Percentiles rank a stretch among this genome's conserved stretches.
phyloP scores from a whole-genome alignment of 345 rosid genomes.

The Cardamine occulta region DNA sequence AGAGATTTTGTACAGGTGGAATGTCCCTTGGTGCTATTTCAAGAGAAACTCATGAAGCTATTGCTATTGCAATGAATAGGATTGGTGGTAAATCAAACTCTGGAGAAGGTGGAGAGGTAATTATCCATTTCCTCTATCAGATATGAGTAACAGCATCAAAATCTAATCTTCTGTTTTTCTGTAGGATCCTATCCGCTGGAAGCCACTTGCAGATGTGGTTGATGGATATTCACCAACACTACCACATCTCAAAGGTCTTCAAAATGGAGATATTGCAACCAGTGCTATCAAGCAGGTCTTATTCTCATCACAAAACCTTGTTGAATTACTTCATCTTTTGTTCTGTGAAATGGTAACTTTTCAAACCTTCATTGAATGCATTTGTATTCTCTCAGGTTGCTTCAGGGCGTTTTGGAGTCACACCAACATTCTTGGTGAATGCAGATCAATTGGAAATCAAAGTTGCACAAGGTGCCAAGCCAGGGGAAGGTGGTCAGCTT shows the following conservation, averaged over 20 bases:
- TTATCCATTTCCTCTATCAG: slow-evolving; percentile 12
- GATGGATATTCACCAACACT: slow-evolving; percentile 97
- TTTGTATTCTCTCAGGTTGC: slow-evolving; percentile 74
- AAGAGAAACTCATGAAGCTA: slow-evolving; percentile 99
- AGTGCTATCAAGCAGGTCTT: slow-evolving; percentile 98
- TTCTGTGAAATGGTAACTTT: background rate
- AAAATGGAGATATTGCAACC: slow-evolving; percentile 98
- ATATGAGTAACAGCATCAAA: slow-evolving; percentile 3
- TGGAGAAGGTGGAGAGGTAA: slow-evolving; percentile 99
- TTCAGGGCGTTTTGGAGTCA: slow-evolving; percentile 98
- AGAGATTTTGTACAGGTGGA: slow-evolving; percentile 98
- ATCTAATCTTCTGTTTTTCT: slow-evolving; percentile 11
- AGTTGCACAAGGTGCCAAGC: slow-evolving; percentile 99
- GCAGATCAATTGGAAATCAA: slow-evolving; percentile 96
- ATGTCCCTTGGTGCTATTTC: slow-evolving; percentile 99
- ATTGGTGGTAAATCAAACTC: slow-evolving; percentile 96
- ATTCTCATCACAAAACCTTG: background rate
- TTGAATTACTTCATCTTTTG: background rate
- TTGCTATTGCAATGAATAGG: slow-evolving; percentile 98
- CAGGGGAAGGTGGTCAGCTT: slow-evolving; percentile 98
- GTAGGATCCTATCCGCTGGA: slow-evolving; percentile 98
- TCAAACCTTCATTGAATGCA: background rate
- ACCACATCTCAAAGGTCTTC: slow-evolving; percentile 99
- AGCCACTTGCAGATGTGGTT: slow-evolving; percentile 89
- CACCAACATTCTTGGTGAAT: slow-evolving; percentile 95